These are phyloP conservation scores for Gossypium sturtianum DNA, from an alignment of 345 rosid genomes.

Conservation along the genomic window DNA sequence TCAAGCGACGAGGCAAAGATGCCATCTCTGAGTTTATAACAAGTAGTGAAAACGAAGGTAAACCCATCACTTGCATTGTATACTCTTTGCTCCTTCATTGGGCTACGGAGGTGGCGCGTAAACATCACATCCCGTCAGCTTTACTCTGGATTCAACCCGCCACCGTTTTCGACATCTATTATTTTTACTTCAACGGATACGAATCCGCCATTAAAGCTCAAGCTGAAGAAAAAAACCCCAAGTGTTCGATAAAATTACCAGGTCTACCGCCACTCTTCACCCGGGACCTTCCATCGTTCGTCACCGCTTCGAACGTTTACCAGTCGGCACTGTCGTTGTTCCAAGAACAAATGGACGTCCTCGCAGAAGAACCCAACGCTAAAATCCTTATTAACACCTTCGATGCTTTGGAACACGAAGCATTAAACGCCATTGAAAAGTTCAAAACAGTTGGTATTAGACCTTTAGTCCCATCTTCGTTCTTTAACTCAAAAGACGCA, in stretches of 20 bases:
- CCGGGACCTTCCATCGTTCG: conserved; percentile 46
- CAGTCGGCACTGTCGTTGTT: conserved; percentile 1
- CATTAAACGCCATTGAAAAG: conserved; percentile 27
- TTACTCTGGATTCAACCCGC: conserved; percentile 71
- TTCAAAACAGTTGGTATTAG: conserved; percentile 34
- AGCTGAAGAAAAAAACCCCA: conserved; percentile 5
- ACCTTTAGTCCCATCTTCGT: conserved; percentile 40
- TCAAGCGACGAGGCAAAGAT: conserved; percentile 36
- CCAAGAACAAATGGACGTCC: conserved; percentile 26
- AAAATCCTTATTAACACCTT: conserved; percentile 55
- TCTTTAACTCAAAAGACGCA: too few relatives aligned
- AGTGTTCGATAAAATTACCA: conserved; percentile 37
- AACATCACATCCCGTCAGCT: conserved; percentile 27
- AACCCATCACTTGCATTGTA: conserved; percentile 30
- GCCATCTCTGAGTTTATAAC: conserved; percentile 33
- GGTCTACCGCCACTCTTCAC: conserved; percentile 35
- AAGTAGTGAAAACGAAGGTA: conserved; percentile 6
- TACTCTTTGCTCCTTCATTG: conserved; percentile 53
- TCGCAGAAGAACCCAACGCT: conserved; percentile 35
- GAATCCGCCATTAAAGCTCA: conserved; percentile 13
- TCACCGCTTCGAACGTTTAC: conserved; percentile 17
- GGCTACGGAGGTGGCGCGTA: conserved; percentile 47
- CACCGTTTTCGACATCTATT: conserved; percentile 45
- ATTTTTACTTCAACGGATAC: conserved; percentile 46
- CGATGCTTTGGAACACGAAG: conserved; percentile 49